Percentiles rank a stretch among this genome's conserved stretches.
phyloP scores from a whole-genome alignment of 345 rosid species.

The Moricandia arvensis region DNA sequence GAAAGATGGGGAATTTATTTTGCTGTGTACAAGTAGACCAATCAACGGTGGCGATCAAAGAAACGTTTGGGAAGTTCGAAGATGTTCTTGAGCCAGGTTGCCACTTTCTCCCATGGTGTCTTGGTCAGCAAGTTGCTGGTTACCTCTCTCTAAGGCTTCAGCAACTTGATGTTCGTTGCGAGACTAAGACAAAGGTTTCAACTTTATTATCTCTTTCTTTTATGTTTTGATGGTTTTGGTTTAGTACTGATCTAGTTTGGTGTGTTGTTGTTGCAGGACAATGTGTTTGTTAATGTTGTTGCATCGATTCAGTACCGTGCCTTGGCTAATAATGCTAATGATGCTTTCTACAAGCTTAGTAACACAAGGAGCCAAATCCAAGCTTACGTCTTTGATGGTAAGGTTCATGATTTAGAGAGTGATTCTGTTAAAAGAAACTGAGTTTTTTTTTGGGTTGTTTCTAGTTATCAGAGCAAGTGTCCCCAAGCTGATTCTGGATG shows the following conservation, averaged over 20 bases:
- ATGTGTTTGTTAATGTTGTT: constrained; percentile 58
- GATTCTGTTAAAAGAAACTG: background rate
- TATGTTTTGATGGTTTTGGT: too few relatives aligned
- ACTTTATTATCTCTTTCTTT: background rate
- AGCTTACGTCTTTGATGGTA: constrained; percentile 59
- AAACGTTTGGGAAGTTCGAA: constrained; percentile 58
- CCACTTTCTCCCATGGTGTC: constrained; percentile 61
- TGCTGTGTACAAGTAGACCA: constrained; percentile 61
- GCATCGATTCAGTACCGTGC: constrained; percentile 58
- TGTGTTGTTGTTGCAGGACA: constrained; percentile 40
- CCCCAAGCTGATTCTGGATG: constrained; percentile 48
- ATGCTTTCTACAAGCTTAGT: constrained; percentile 59
- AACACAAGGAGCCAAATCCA: constrained; percentile 55
- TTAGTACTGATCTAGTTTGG: background rate
- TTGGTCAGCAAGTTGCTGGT: constrained; percentile 57
- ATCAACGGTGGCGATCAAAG: constrained; percentile 56
- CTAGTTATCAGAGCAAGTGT: constrained; percentile 59
- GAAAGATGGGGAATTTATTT: constrained; percentile 52
- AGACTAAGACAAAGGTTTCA: constrained; percentile 67
- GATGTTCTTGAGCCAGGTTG: constrained; percentile 68
- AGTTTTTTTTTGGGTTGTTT: background rate
- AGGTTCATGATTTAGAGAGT: background rate
- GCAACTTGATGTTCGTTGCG: constrained; percentile 64
- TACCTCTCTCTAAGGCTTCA: constrained; percentile 55
- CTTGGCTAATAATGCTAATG: constrained; percentile 46